Percentiles rank a stretch among this genome's conserved stretches.
phyloP scores from a whole-genome alignment of 2,329 filamentous ascomycete genomes.

The Periconia sp. region DNA sequence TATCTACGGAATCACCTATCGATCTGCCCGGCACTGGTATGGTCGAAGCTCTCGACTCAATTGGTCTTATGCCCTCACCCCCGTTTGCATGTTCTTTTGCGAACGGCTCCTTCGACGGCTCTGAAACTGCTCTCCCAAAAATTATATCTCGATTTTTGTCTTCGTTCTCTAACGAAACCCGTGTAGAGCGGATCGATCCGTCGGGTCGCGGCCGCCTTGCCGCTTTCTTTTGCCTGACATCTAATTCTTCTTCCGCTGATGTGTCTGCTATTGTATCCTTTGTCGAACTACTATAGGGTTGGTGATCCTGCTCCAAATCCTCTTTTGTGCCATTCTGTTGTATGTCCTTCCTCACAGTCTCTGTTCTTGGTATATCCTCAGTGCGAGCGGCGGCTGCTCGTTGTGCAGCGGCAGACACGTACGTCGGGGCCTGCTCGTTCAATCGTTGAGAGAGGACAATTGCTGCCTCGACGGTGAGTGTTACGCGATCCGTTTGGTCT shows the following conservation, averaged over 20 bases:
- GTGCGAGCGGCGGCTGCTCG: conserved; percentile 23
- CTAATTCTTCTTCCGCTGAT: conserved; percentile 47
- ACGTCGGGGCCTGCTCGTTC: conserved; percentile 55
- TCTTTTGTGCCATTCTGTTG: conserved; percentile 31
- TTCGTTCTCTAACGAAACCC: conserved; percentile 35
- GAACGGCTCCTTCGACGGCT: conserved; percentile 46
- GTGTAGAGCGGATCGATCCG: conserved; percentile 55
- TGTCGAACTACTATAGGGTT: conserved; percentile 54
- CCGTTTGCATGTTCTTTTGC: conserved; percentile 29
- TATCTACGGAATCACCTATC: conserved; percentile 45
- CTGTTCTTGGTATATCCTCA: conserved; percentile 35
- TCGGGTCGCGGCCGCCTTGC: conserved; percentile 54
- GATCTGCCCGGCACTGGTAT: conserved; percentile 47
- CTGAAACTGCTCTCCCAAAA: conserved; percentile 35
- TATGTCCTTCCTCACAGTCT: conserved; percentile 32
- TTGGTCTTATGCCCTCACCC: conserved; percentile 41
- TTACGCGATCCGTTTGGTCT: conserved; percentile 65
- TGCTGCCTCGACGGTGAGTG: conserved; percentile 66
- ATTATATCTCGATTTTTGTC: conserved; percentile 43
- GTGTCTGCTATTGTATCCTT: conserved; percentile 49
- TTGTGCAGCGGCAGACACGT: conserved; percentile 31
- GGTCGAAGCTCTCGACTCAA: conserved; percentile 48
- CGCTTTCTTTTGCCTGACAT: conserved; percentile 55
- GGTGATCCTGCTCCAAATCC: conserved; percentile 58
- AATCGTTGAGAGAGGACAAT: conserved; percentile 64